A percentile compares a stretch with the other conserved stretches of the same genome.
Conservation (phyloP, 1,139 yeast genomes). For the Yamadazyma jaroonii region DNA sequence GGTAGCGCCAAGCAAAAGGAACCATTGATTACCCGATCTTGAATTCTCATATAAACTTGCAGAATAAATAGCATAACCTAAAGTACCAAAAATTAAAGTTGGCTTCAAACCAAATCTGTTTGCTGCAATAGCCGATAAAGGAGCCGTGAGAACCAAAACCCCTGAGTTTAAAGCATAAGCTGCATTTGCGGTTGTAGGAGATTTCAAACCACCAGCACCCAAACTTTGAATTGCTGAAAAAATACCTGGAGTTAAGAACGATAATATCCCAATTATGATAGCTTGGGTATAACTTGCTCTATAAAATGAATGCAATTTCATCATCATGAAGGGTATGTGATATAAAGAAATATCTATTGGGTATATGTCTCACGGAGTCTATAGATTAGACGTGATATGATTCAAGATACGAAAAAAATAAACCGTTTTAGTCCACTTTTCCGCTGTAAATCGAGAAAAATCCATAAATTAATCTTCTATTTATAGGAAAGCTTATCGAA, state of each 20-base stretch:
- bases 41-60: slow-evolving; percentile 22
- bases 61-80: slow-evolving; percentile 21
- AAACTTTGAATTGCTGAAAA: background rate
- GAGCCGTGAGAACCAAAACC: slow-evolving; percentile 15
- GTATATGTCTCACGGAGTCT: too few species aligned
- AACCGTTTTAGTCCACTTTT: too few species aligned
- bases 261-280: background rate
- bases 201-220: background rate
- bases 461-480: too few species aligned
- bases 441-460: too few species aligned
- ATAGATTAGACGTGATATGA: too few species aligned
- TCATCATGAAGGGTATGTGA: background rate
- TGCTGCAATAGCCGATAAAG: slow-evolving; percentile 14
- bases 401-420: too few species aligned
- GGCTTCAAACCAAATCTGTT: slow-evolving; percentile 15
- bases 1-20: slow-evolving; percentile 19
- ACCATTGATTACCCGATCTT: slow-evolving; percentile 19
- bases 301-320: background rate
- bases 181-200: slow-evolving; percentile 3
- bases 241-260: background rate
- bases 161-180: slow-evolving; percentile 14
- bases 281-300: slow-evolving; percentile 1
- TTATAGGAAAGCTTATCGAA: too few species aligned
- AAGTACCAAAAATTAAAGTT: slow-evolving; percentile 14
- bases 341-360: too few species aligned